A percentile compares a stretch with the other conserved stretches of the same genome.
Evolutionary conservation across 1,139 yeast species (phyloP).

Genomic region (Nakaseomyces delphensis): DNA sequence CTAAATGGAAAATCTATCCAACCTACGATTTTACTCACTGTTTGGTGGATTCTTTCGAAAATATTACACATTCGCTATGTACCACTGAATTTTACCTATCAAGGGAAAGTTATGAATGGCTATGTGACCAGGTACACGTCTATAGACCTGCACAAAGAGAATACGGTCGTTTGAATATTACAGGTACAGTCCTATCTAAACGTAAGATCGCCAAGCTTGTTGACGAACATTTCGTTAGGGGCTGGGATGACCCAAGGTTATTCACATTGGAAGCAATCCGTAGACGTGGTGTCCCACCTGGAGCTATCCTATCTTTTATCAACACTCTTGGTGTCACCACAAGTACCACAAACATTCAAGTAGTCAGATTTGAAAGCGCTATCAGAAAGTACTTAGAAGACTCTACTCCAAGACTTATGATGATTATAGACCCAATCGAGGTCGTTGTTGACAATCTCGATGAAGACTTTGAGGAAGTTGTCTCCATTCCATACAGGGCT

Average conservation of each 20-base stretch:
- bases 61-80: slow-evolving; percentile 89
- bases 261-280: slow-evolving; percentile 90
- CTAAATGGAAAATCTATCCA: slow-evolving; percentile 95
- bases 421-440: slow-evolving; percentile 79
- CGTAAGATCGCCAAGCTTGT: slow-evolving; percentile 93
- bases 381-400: slow-evolving; percentile 82
- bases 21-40: slow-evolving; percentile 99
- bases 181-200: slow-evolving; percentile 91
- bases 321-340: slow-evolving; percentile 97
- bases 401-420: slow-evolving; percentile 91
- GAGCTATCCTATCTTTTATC: slow-evolving; percentile 86
- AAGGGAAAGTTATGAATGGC: slow-evolving; percentile 96
- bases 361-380: slow-evolving; percentile 78
- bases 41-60: slow-evolving; percentile 94
- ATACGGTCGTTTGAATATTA: slow-evolving; percentile 89
- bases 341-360: slow-evolving; percentile 83
- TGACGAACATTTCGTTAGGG: slow-evolving; percentile 71
- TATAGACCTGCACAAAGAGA: slow-evolving; percentile 98
- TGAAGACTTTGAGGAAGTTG: slow-evolving; percentile 60
- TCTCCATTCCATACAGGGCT: slow-evolving; percentile 84
- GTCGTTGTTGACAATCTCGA: slow-evolving; percentile 75
- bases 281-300: slow-evolving; percentile 99
- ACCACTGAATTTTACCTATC: slow-evolving; percentile 90
- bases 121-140: slow-evolving; percentile 89
- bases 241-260: slow-evolving; percentile 98